A percentile compares a stretch with the other conserved stretches of the same genome.
phyloP scores from a whole-genome alignment of 2,329 filamentous ascomycete genomes.

The Fusarium armeniacum region DNA sequence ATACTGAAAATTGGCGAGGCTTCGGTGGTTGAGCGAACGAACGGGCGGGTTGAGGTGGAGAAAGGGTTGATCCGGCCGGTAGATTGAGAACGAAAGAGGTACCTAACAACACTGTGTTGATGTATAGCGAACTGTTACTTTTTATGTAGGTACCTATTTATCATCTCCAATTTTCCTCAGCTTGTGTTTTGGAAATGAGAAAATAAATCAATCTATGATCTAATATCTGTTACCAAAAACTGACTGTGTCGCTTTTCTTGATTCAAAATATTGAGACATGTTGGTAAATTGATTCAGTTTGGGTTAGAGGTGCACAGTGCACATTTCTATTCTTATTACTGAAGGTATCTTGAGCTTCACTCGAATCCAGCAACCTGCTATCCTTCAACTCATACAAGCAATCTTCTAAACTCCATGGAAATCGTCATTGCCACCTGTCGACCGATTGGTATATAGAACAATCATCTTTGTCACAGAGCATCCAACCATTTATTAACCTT shows the following conservation, averaged over 20 bases:
- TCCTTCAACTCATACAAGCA: neutral
- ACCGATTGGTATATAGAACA: neutral
- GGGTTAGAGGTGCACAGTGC: conserved; percentile 1
- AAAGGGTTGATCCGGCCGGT: conserved; percentile 44
- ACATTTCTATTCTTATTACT: no score
- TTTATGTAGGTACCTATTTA: neutral
- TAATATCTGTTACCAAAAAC: neutral
- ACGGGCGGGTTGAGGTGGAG: conserved; percentile 33
- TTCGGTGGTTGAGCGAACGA: conserved; percentile 43
- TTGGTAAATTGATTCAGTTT: neutral
- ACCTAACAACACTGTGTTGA: conserved; percentile 13
- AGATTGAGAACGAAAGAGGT: no score
- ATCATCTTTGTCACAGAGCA: conserved; percentile 6
- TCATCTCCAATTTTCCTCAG: neutral
- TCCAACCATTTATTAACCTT: conserved; percentile 46
- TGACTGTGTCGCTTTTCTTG: neutral
- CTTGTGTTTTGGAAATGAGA: neutral
- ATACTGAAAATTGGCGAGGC: conserved; percentile 52
- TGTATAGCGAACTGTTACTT: neutral
- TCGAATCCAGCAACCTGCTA: neutral
- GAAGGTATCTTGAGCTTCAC: neutral
- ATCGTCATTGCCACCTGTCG: neutral
- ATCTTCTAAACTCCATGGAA: conserved; percentile 3
- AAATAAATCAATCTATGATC: neutral
- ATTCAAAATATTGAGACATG: neutral